These are phyloP conservation scores for Thalassiosira sp. DNA, from an alignment of 352 stramenopile genomes.

Conservation along the genomic window DNA sequence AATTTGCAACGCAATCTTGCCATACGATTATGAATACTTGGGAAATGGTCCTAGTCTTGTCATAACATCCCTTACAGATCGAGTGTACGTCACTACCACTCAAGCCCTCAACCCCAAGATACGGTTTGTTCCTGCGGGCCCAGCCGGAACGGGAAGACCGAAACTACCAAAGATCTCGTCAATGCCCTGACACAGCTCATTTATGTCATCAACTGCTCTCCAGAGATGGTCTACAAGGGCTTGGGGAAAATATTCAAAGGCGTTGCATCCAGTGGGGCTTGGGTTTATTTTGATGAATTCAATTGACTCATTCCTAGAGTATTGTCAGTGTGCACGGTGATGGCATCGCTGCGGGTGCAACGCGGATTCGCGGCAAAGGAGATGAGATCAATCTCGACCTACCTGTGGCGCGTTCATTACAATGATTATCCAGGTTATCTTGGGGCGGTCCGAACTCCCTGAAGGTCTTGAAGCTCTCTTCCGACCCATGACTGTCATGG, in stretches of 20 bases:
- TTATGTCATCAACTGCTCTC: constrained; percentile 94
- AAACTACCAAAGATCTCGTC: constrained; percentile 92
- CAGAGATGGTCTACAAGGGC: constrained; percentile 95
- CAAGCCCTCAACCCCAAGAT: constrained; percentile 94
- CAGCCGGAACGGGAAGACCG: constrained; percentile 92
- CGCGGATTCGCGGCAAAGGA: constrained; percentile 94
- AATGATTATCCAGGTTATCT: constrained; percentile 96
- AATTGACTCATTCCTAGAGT: constrained; percentile 95
- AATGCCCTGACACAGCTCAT: constrained; percentile 89
- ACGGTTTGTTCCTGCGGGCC: constrained; percentile 90
- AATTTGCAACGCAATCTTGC: constrained; percentile 94
- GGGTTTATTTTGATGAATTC: constrained; percentile 96
- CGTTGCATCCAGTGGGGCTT: constrained; percentile 90
- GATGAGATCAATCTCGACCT: constrained; percentile 91
- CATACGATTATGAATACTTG: constrained; percentile 97
- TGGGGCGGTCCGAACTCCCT: constrained; percentile 90
- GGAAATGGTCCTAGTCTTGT: constrained; percentile 94
- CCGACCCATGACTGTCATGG: constrained; percentile 93
- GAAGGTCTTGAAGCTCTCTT: constrained; percentile 96
- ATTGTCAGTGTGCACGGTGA: constrained; percentile 92
- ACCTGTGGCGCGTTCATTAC: constrained; percentile 96
- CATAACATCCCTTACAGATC: constrained; percentile 94
- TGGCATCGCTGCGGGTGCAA: constrained; percentile 87
- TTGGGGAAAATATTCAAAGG: constrained; percentile 95
- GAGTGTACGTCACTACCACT: constrained; percentile 95